Base-by-base conservation (phyloP, 768 basidiomycete species). In the Asterophora lycoperdoides region DNA sequence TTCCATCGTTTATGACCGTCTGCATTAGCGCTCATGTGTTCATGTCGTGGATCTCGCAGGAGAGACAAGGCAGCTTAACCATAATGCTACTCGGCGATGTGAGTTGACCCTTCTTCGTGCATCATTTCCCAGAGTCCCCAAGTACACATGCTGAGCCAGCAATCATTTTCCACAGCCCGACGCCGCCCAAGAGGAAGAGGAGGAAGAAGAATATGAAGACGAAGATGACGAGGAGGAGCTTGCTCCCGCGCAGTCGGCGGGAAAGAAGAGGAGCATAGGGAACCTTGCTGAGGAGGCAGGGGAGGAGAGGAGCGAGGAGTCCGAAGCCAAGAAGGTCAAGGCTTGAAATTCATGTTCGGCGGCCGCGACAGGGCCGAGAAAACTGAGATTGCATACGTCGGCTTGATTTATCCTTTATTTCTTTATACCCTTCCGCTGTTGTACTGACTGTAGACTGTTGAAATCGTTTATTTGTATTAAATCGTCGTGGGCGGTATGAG, bases 311-410 rank as follows among this genome's bases (percentile, higher is more conserved):
- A 50, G 26, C 29, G 58, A 55, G 41, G 66, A 66, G 49, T 62
- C 68, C 35, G 69, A 64, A 44, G 54, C 60, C 32, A 73, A 75
- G 66, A 73, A 73, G 57, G 63, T 65, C 49, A 74, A 71, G 52
- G 68, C 72, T 13, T 74, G 61, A 65, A 51, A 41, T 8, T 17
- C 47, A 23, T 23, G 23, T n/a, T n/a, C 23, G 6, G 23, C 23
- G 23, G 6, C 23, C 23, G 6, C 23, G 23, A 23, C 23, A 23
- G 23, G 23, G 23, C 23, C 23, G 23, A 23, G 23, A 23, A 3
- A 3, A 3, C 23, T 23, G 23, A 3, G 23, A n/a, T n/a, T 23
- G 3, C 23, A 23, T 23, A n/a, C 23, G 23, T 32, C 13, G 30
- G 30, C 30, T 32, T 8, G 30, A 32, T 49, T 57, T 47, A 56